Percentiles rank a stretch among this genome's conserved stretches.
These are phyloP conservation scores for Sherardia arvensis DNA, from an alignment of 257 asterid species.

Conservation along the genomic window DNA sequence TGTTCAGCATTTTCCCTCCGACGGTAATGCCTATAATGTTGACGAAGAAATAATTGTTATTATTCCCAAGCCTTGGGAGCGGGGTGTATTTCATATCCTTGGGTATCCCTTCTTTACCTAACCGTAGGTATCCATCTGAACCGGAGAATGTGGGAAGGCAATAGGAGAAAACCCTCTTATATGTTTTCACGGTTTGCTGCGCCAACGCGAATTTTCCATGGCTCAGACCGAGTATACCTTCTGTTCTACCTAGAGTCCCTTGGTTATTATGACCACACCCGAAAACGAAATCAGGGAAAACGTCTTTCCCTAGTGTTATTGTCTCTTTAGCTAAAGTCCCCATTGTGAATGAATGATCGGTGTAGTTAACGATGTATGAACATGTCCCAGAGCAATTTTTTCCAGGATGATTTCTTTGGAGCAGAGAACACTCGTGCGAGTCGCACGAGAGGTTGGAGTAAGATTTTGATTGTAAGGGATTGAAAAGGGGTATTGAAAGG, in stretches of 20 bases:
- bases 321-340: constrained; percentile 49
- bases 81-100: constrained; percentile 36
- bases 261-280: constrained; percentile 75
- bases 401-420: constrained; percentile 32
- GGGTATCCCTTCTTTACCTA: constrained; percentile 28
- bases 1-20: constrained; percentile 35
- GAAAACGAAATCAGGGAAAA: constrained; percentile 35
- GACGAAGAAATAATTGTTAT: constrained; percentile 35
- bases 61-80: constrained; percentile 20
- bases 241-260: constrained; percentile 42
- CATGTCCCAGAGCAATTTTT: too few relatives aligned
- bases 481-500: constrained; percentile 49
- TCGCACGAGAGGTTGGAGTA: constrained; percentile 45
- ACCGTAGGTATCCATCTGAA: constrained; percentile 51
- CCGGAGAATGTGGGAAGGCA: constrained; percentile 54
- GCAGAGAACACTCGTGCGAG: constrained; percentile 37
- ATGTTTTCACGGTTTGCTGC: constrained; percentile 45
- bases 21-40: constrained; percentile 30
- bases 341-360: constrained; percentile 41
- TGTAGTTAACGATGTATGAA: constrained; percentile 42
- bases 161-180: constrained; percentile 57
- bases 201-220: constrained; percentile 36
- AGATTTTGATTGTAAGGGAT: constrained; percentile 40
- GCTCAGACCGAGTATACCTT: constrained; percentile 72
- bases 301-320: constrained; percentile 33